Conservation (phyloP, 139 green algal genomes). For the Chlorella sp. region DNA sequence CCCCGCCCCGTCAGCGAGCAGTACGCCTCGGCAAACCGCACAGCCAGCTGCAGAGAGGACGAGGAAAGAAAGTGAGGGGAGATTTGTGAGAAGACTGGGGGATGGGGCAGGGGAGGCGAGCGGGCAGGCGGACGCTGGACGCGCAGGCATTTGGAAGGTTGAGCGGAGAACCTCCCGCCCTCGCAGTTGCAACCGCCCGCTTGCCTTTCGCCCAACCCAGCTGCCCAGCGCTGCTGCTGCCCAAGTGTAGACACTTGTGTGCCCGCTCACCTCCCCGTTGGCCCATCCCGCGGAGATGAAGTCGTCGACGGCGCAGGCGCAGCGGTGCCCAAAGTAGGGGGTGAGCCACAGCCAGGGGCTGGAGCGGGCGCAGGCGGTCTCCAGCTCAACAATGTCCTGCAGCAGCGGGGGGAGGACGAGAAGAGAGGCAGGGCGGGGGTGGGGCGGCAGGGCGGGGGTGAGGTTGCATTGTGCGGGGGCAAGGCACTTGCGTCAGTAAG, state of each 20-base stretch:
- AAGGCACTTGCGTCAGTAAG: no score
- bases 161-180: neutral
- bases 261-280: neutral
- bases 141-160: neutral
- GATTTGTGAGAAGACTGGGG: neutral
- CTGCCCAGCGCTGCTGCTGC: neutral
- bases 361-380: conserved; percentile 4
- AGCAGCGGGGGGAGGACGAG: neutral
- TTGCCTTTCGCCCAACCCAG: neutral
- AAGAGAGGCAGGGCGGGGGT: neutral
- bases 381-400: conserved; percentile 13
- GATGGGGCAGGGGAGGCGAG: neutral
- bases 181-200: neutral
- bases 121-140: no score
- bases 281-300: neutral
- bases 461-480: no score
- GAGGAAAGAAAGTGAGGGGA: neutral
- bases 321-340: conserved; percentile 33
- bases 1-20: neutral
- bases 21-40: conserved; percentile 16
- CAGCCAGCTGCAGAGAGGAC: neutral
- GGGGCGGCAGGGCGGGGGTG: neutral
- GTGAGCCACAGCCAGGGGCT: conserved; percentile 22
- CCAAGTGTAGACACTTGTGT: no score
- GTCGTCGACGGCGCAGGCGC: conserved; percentile 3